Percentiles rank a stretch among this genome's conserved stretches.
phyloP scores from a whole-genome alignment of 805 yeast genomes.

The Starmerella scarabaei region DNA sequence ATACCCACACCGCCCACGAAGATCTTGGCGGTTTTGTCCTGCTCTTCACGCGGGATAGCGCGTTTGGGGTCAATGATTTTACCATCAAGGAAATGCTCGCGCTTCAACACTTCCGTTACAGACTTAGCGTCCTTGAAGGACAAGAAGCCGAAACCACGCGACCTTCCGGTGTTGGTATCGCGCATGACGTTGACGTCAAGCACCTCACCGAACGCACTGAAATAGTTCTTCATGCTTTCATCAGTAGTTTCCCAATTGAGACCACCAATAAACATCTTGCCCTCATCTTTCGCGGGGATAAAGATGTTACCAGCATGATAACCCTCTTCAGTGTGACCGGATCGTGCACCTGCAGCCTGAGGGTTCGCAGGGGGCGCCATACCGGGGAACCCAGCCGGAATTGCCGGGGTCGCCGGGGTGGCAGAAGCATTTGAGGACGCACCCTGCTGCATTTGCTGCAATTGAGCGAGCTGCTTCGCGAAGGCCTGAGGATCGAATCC shows the following conservation, averaged over 20 bases:
- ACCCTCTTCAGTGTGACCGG: conserved; percentile 17
- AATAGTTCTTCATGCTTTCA: conserved; percentile 68
- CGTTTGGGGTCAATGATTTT: conserved; percentile 94
- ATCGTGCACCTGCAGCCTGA: background rate
- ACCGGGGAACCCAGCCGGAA: background rate
- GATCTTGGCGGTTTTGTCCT: conserved; percentile 90
- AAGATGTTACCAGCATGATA: conserved; percentile 33
- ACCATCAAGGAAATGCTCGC: conserved; percentile 85
- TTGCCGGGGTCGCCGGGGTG: no score
- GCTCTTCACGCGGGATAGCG: conserved; percentile 95
- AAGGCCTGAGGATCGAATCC: conserved; percentile 21
- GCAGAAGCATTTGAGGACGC: no score
- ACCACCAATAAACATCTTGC: conserved; percentile 93
- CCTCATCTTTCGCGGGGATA: conserved; percentile 51
- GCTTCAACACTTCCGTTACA: conserved; percentile 73
- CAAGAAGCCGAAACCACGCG: conserved; percentile 90
- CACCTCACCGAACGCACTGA: conserved; percentile 79
- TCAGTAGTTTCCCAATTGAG: conserved; percentile 96
- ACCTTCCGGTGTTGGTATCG: conserved; percentile 71
- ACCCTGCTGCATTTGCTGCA: conserved; percentile 21
- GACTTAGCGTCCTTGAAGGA: conserved; percentile 71
- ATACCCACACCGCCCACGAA: conserved; percentile 96
- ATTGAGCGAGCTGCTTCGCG: conserved; percentile 21
- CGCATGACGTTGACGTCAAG: conserved; percentile 85
- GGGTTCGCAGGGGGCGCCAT: background rate